Percentiles rank a stretch among this genome's conserved stretches.
Evolutionary conservation across 306 rosid species (phyloP).

Genomic region (Lotus japonicus): DNA sequence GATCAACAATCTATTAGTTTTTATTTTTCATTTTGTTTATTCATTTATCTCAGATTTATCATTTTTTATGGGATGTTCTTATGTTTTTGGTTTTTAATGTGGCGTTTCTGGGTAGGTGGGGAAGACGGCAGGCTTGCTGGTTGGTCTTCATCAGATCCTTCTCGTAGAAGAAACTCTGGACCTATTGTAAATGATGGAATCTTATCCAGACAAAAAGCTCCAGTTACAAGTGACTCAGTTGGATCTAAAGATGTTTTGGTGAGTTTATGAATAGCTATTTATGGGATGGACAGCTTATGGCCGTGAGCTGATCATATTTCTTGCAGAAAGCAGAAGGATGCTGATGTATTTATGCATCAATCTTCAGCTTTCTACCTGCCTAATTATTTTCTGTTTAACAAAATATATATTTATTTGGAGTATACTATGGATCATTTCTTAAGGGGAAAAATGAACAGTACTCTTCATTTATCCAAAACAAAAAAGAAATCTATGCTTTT

Average conservation of each 20-base stretch:
- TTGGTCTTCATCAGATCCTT: slow-evolving; percentile 67
- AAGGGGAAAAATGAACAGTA: background rate
- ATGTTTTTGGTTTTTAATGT: background rate
- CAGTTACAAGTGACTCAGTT: slow-evolving; percentile 48
- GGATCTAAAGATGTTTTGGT: slow-evolving; percentile 64
- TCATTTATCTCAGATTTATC: background rate
- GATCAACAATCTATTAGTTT: background rate
- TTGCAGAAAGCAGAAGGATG: slow-evolving; percentile 13
- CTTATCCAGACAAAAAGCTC: slow-evolving; percentile 58
- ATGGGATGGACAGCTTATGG: background rate
- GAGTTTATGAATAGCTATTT: slow-evolving; percentile 24
- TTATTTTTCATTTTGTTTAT: background rate
- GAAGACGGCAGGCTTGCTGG: slow-evolving; percentile 70
- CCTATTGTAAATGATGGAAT: slow-evolving; percentile 55
- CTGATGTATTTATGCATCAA: background rate
- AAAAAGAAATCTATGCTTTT: background rate
- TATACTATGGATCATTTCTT: background rate
- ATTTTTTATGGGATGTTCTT: background rate
- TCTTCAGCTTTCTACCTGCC: background rate
- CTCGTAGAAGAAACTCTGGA: slow-evolving; percentile 80
- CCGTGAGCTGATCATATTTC: background rate
- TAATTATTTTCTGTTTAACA: background rate
- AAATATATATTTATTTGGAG: background rate
- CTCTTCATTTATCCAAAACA: background rate
- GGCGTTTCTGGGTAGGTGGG: slow-evolving; percentile 48